phyloP scores from a whole-genome alignment of 441 rosid species.

The Erodium texanum region DNA sequence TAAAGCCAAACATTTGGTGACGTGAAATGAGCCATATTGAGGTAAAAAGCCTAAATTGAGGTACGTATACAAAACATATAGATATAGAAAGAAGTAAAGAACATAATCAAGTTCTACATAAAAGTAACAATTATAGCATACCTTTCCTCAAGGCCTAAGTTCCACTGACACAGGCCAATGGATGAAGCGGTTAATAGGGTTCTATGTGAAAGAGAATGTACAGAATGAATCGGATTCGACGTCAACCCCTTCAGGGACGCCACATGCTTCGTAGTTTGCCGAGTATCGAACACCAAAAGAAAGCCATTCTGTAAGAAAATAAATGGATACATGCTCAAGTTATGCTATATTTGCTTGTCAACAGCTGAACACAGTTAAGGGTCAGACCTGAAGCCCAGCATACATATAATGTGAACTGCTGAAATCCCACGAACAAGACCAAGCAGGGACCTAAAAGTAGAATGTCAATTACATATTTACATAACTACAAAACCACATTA shows the following conservation, averaged over 20 bases:
- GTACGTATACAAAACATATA: not conserved
- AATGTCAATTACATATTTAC: slow-evolving; percentile 7
- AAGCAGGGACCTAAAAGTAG: slow-evolving; percentile 59
- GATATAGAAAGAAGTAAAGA: too few relatives aligned
- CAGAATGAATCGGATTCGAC: slow-evolving; percentile 65
- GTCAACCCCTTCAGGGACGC: slow-evolving; percentile 49
- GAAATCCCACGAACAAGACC: slow-evolving; percentile 94
- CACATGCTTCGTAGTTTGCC: slow-evolving; percentile 54
- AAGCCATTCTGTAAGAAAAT: slow-evolving; percentile 48
- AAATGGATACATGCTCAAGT: slow-evolving; percentile 4
- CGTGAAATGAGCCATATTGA: too few relatives aligned
- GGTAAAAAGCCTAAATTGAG: too few relatives aligned
- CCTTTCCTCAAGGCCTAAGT: slow-evolving; percentile 48
- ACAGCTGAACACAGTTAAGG: slow-evolving; percentile 13
- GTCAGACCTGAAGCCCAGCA: slow-evolving; percentile 75
- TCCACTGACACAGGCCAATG: slow-evolving; percentile 68
- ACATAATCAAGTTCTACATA: not conserved
- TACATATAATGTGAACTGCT: slow-evolving; percentile 50
- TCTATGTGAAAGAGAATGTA: slow-evolving; percentile 39
- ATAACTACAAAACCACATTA: not conserved
- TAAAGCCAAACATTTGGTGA: too few relatives aligned
- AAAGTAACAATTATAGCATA: slow-evolving; percentile 23
- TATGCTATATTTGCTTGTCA: slow-evolving; percentile 7
- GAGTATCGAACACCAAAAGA: slow-evolving; percentile 67
- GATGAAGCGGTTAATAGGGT: slow-evolving; percentile 72